Evolutionary conservation across 2,329 filamentous ascomycete genomes (phyloP), one percentile per base, ranked within the genome.

Genomic region (Anthostomella pinea): DNA sequence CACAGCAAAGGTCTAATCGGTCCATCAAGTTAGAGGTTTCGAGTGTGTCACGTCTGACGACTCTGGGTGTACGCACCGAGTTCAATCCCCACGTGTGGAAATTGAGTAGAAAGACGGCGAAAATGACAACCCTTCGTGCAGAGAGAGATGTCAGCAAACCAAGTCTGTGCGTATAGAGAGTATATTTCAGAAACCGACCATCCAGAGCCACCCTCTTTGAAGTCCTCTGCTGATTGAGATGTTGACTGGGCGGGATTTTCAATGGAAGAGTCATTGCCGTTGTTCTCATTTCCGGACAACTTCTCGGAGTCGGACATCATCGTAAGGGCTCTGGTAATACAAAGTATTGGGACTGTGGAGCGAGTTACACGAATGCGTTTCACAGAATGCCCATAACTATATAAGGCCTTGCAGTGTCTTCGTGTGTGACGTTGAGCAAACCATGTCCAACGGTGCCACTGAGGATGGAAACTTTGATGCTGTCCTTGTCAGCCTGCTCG

Each of bases 41-140:
- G 23, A 20, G 30, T 27, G 13, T 8, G 16, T 14, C 11, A 29
- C 21, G n/a, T 28, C n/a, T n/a, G n/a, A n/a, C n/a, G n/a, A n/a
- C 17, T 33, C 16, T n/a, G 20, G 21, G 10, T 20, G 31, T 13
- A 51, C 72, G 38, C 48, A 78, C 74, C 38, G 75, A 79, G 57
- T 87, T 88, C 43, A 88, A 65, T 6, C 84, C 84, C 84, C 84
- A 88, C 1, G 83, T 87, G 54, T 87, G 83, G 6, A 72, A 77
- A 54, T 85, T 85, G 39, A 85, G 72, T 43, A 77, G 59, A 33
- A 73, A 69, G 43, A 72, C 65, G 24, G 67, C 70, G 3, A 65
- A 51, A n/a, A 77, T 72, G 35, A 79, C 77, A 15, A 79, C 69
- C 67, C 67, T 69, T 33, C 2, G 19, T 33, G 7, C 16, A 9